Evolutionary conservation across 352 stramenopile species (phyloP).

Genomic region (Phytopythium boreale): DNA sequence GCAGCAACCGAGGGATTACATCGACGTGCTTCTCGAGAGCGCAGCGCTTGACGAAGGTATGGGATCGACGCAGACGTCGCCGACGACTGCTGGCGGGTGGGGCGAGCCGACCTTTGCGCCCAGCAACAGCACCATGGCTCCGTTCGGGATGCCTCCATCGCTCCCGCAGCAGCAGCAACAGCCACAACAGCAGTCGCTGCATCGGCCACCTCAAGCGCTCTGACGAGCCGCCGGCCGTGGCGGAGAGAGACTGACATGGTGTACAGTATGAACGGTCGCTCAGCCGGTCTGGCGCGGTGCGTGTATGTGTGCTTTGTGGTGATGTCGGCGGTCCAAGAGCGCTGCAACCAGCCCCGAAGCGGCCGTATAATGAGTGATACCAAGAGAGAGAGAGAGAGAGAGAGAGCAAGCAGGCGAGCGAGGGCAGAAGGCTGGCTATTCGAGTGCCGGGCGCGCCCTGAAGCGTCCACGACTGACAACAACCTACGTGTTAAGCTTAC

Average conservation of each 20-base stretch:
- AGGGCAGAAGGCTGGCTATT: too few relatives aligned
- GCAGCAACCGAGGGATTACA: constrained; percentile 41
- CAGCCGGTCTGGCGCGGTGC: not conserved
- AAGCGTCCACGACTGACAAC: too few relatives aligned
- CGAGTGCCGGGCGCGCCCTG: too few relatives aligned
- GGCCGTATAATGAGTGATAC: not conserved
- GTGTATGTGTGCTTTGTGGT: not conserved
- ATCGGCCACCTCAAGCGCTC: not conserved
- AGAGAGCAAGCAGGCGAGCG: not conserved
- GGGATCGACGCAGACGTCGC: constrained; percentile 20
- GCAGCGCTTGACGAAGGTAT: constrained; percentile 49
- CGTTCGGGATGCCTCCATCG: constrained; percentile 2
- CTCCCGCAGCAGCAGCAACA: constrained; percentile 10
- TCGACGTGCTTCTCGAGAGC: constrained; percentile 60
- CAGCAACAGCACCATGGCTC: not conserved
- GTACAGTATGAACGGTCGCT: constrained; percentile 2
- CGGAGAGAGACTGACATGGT: not conserved
- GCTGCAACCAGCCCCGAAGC: not conserved
- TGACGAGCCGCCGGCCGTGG: not conserved
- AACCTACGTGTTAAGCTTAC: too few relatives aligned
- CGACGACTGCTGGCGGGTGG: constrained; percentile 24
- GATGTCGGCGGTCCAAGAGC: not conserved
- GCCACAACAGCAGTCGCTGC: constrained; percentile 11
- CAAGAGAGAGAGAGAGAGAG: not conserved
- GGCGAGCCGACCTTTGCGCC: constrained; percentile 16